Evolutionary conservation across 768 basidiomycete species (phyloP), one percentile per base, ranked within the genome.

Genomic region (Favolaschia claudopus): DNA sequence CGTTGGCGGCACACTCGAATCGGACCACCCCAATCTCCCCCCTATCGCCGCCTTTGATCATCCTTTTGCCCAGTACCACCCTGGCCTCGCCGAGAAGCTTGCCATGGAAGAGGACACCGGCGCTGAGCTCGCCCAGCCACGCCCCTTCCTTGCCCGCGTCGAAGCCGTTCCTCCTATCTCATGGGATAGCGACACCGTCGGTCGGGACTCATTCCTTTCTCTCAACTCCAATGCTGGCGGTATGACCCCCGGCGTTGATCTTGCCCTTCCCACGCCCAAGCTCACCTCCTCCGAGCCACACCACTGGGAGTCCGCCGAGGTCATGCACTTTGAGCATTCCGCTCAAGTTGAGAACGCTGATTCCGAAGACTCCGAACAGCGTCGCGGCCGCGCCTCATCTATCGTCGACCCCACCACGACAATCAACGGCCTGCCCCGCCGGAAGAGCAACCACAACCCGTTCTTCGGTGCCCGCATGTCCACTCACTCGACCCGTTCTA

Each of bases 261-360:
- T 81, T 68, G 87, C 85, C 31, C 86, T 85, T 67, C 83, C 82
- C 60, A 91, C 89, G 5, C 89, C 89, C 42, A 76, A 77, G 8
- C 82, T 86, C 13, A 85, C 78, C 25, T 65, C 72, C 4, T 80
- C 83, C 2, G 73, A 79, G 15, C 69, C 74, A 2, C 89, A 91
- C 73, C 79, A 70, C 43, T 91, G 89, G 89, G 85, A 91, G 39
- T 47, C 67, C 2, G 70, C 69, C 15, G 73, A 77, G 57, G 58
- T 73, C 28, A 63, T 73, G 40, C 69, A 77, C 43, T 77, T 75
- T 57, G 68, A 66, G 15, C 73, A 74, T n/a, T n/a, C n/a, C n/a
- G n/a, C n/a, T n/a, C n/a, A n/a, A n/a, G n/a, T n/a, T n/a, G n/a
- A n/a, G n/a, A n/a, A n/a, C n/a, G n/a, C n/a, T n/a, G n/a, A n/a